Conservation (phyloP, 108 stramenopile species). For the Fistulifera pelliculosa region DNA sequence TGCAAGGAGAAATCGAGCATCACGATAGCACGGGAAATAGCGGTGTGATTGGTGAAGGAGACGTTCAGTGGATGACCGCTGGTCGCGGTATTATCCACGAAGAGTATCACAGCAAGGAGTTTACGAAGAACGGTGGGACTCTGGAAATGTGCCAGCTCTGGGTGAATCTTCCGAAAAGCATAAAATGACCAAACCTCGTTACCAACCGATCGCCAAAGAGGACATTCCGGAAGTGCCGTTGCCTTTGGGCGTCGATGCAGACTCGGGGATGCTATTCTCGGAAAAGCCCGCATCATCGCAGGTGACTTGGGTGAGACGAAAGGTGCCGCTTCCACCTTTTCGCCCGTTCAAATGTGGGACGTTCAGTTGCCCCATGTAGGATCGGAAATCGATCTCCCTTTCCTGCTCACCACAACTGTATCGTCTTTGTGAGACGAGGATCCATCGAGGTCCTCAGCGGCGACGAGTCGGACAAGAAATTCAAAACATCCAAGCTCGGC, state of each 20-base stretch:
- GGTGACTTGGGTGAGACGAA: slow-evolving; percentile 52
- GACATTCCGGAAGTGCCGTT: slow-evolving; percentile 56
- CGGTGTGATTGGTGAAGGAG: slow-evolving; percentile 64
- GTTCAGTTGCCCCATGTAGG: slow-evolving; percentile 35
- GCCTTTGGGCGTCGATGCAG: slow-evolving; percentile 17
- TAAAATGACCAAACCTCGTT: slow-evolving; percentile 84
- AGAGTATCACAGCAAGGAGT: slow-evolving; percentile 71
- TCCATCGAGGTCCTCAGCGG: slow-evolving; percentile 37
- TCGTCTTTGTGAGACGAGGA: slow-evolving; percentile 69
- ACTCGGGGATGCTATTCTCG: too few relatives aligned
- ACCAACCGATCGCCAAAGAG: slow-evolving; percentile 58
- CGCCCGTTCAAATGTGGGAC: slow-evolving; percentile 81
- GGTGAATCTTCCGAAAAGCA: slow-evolving; percentile 72
- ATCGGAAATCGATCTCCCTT: slow-evolving; percentile 54
- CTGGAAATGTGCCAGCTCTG: slow-evolving; percentile 87
- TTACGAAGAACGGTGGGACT: slow-evolving; percentile 47
- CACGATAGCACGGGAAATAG: slow-evolving; percentile 69
- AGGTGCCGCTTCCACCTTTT: slow-evolving; percentile 66
- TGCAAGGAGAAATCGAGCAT: slow-evolving; percentile 87
- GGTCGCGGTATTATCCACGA: slow-evolving; percentile 87
- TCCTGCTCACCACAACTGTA: slow-evolving; percentile 57
- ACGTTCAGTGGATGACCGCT: slow-evolving; percentile 96
- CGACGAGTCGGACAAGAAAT: slow-evolving; percentile 19
- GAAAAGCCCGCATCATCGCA: slow-evolving; percentile 63
- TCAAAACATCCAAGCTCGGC: slow-evolving; percentile 24